Conservation (phyloP, 768 basidiomycete species). For the Leccinellum luteum region DNA sequence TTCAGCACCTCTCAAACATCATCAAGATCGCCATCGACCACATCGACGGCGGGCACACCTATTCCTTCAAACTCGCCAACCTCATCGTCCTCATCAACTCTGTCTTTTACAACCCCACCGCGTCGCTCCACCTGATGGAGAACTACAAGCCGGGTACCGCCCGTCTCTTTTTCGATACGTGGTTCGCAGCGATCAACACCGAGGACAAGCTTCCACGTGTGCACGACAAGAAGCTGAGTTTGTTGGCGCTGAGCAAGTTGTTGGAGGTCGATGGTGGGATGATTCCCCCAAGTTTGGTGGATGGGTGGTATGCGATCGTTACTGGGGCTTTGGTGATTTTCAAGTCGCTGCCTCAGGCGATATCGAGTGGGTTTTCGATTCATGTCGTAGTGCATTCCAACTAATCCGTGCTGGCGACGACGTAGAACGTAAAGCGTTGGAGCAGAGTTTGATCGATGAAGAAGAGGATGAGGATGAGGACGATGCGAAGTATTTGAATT, state of each 20-base stretch:
- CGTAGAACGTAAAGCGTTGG: conserved; percentile 58
- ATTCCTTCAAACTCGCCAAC: conserved; percentile 68
- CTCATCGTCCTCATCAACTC: conserved; percentile 82
- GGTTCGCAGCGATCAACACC: conserved; percentile 72
- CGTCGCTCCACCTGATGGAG: conserved; percentile 76
- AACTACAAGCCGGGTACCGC: conserved; percentile 53
- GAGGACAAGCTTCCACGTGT: conserved; percentile 69
- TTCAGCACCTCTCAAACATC: conserved; percentile 62
- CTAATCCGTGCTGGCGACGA: background rate
- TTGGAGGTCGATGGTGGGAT: conserved; percentile 62
- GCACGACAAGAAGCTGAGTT: conserved; percentile 85
- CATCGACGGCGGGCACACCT: conserved; percentile 61
- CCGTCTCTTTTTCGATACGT: conserved; percentile 77
- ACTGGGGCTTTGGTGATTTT: conserved; percentile 70
- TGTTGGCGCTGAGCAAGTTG: conserved; percentile 72
- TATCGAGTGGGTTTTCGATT: conserved; percentile 52
- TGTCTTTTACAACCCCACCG: conserved; percentile 79
- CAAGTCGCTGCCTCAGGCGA: conserved; percentile 73
- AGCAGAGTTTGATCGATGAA: conserved; percentile 45
- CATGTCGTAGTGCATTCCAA: background rate
- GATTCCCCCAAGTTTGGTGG: conserved; percentile 58
- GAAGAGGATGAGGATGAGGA: conserved; percentile 49
- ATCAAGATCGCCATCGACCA: conserved; percentile 58
- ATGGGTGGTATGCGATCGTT: conserved; percentile 77
- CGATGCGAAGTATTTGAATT: conserved; percentile 51